Evolutionary conservation across 2,329 filamentous ascomycete genomes (phyloP).

Genomic region (Parafenestella ontariensis): DNA sequence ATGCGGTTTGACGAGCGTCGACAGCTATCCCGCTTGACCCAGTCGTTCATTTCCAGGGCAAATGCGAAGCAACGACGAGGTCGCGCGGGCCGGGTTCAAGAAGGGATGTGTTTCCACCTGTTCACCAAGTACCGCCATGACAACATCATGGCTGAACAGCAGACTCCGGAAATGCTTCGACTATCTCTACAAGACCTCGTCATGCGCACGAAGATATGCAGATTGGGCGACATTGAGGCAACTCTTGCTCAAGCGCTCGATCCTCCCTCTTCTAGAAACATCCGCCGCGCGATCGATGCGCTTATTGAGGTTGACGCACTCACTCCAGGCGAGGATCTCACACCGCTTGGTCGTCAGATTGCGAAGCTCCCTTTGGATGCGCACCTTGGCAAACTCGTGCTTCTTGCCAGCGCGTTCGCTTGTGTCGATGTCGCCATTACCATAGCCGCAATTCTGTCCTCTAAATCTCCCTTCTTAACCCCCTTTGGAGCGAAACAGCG

Average conservation of each 20-base stretch:
- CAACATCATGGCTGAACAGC: conserved; percentile 82
- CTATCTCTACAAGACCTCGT: conserved; percentile 93
- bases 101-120: conserved; percentile 93
- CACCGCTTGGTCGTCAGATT: conserved; percentile 83
- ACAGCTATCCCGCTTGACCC: conserved; percentile 87
- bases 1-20: conserved; percentile 95
- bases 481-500: conserved; percentile 84
- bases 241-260: conserved; percentile 89
- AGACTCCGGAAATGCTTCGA: conserved; percentile 95
- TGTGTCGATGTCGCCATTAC: conserved; percentile 92
- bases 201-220: conserved; percentile 96
- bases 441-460: conserved; percentile 89
- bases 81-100: conserved; percentile 92
- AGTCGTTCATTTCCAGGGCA: conserved; percentile 93
- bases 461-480: conserved; percentile 90
- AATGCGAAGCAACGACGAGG: conserved; percentile 96
- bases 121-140: conserved; percentile 93
- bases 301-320: conserved; percentile 92
- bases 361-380: conserved; percentile 91
- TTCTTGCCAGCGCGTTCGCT: conserved; percentile 84
- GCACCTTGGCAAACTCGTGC: conserved; percentile 90
- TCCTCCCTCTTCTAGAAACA: conserved; percentile 88
- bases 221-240: conserved; percentile 89
- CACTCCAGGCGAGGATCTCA: conserved; percentile 81
- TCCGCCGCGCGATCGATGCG: conserved; percentile 89